These are phyloP conservation scores for Neurospora tetraspora DNA, from an alignment of 495 filamentous ascomycete genomes.

Conservation along the genomic window DNA sequence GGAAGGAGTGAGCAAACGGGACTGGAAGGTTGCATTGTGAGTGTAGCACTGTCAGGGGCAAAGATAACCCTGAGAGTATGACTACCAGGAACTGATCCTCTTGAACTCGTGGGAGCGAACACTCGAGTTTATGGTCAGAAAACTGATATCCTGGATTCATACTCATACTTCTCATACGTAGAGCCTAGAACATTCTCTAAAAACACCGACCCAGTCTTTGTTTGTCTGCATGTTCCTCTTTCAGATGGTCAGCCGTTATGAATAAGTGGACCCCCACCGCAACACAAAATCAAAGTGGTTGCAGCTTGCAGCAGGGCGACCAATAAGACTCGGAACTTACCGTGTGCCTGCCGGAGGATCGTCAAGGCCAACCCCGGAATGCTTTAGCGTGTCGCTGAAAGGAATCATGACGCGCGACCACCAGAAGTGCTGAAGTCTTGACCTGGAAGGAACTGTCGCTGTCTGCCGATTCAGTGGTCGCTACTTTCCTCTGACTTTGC, in stretches of 20 bases:
- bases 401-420: conserved; percentile 1
- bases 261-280: not conserved
- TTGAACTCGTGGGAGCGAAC: not conserved
- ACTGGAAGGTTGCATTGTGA: not conserved
- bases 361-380: not conserved
- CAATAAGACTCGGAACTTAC: not conserved
- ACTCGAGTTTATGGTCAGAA: not conserved
- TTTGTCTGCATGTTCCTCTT: not conserved
- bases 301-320: not conserved
- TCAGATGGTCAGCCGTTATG: not conserved
- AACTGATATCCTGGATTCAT: not conserved
- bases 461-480: not conserved
- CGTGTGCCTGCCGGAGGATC: not conserved
- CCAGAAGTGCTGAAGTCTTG: not conserved
- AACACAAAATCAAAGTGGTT: not conserved
- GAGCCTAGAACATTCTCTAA: not conserved
- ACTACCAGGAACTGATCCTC: not conserved
- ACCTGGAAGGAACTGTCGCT: not conserved
- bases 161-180: not conserved
- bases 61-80: not conserved
- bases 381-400: not conserved
- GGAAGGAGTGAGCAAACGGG: not conserved
- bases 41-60: not conserved
- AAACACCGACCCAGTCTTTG: not conserved
- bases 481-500: not conserved